Conservation (phyloP, 257 asterid genomes). For the Solanum pennellii region DNA sequence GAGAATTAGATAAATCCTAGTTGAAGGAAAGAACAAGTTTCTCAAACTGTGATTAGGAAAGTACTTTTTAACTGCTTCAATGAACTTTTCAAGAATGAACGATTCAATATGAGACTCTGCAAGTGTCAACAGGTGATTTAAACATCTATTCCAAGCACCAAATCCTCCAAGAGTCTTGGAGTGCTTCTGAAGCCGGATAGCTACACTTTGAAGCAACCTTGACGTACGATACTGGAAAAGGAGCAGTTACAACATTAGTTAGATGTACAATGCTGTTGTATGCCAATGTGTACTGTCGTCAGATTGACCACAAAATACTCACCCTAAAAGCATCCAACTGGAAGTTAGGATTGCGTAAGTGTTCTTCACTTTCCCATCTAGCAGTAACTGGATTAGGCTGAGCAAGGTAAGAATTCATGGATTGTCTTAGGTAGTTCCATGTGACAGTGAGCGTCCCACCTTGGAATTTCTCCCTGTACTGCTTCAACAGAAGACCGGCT, state of each 20-base stretch:
- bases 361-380: constrained; percentile 95
- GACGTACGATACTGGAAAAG: constrained; percentile 86
- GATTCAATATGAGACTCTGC: constrained; percentile 96
- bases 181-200: constrained; percentile 79
- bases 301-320: constrained; percentile 6
- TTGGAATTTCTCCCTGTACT: constrained; percentile 66
- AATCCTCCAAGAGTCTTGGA: constrained; percentile 78
- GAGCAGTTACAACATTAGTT: background rate
- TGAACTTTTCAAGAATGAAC: constrained; percentile 72
- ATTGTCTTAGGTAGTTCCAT: constrained; percentile 88
- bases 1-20: background rate
- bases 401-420: constrained; percentile 79
- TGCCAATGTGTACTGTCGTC: background rate
- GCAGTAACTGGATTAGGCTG: constrained; percentile 98
- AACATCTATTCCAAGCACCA: constrained; percentile 99
- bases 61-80: constrained; percentile 73
- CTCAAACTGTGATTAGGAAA: background rate
- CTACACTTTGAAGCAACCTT: constrained; percentile 82
- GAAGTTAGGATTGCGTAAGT: constrained; percentile 80
- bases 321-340: constrained; percentile 97
- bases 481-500: constrained; percentile 84
- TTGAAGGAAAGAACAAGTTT: background rate
- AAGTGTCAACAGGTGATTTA: constrained; percentile 88
- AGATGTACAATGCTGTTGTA: background rate
- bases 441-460: constrained; percentile 84